These are phyloP conservation scores for Theobroma cacao DNA, from an alignment of 345 rosid genomes.

Conservation along the genomic window DNA sequence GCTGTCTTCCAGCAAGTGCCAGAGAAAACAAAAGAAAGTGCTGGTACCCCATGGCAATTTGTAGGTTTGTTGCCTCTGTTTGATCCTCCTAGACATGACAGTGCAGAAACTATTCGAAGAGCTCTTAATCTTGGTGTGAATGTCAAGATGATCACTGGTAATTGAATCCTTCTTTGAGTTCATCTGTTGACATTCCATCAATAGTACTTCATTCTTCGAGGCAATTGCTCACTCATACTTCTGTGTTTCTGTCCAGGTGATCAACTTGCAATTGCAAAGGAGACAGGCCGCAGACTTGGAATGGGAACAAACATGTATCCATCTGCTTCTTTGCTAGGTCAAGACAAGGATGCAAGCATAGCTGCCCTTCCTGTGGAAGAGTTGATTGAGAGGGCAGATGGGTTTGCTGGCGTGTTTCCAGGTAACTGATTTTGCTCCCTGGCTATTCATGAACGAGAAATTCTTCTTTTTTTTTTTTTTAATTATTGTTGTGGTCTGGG, in stretches of 20 bases:
- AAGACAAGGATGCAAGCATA: conserved; percentile 54
- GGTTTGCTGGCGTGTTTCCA: conserved; percentile 94
- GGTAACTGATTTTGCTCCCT: conserved; percentile 35
- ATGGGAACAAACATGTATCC: conserved; percentile 99
- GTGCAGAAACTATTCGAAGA: conserved; percentile 91
- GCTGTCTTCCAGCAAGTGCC: conserved; percentile 51
- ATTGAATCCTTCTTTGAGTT: background rate
- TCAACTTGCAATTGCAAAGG: conserved; percentile 89
- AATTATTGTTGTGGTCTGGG: background rate
- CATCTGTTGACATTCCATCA: background rate
- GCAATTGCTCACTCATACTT: background rate
- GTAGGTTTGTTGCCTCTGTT: conserved; percentile 76
- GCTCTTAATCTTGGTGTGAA: conserved; percentile 92
- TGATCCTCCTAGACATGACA: conserved; percentile 96
- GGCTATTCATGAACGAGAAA: background rate
- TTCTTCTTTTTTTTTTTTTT: background rate
- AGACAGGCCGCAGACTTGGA: conserved; percentile 92
- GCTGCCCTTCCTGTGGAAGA: conserved; percentile 80
- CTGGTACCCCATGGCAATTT: conserved; percentile 76
- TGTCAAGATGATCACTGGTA: conserved; percentile 98
- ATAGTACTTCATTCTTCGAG: background rate
- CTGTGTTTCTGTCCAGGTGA: conserved; percentile 36
- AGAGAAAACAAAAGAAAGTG: conserved; percentile 64
- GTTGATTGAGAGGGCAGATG: conserved; percentile 90
- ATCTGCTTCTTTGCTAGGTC: conserved; percentile 78